Conservation (phyloP, 306 rosid species). For the Cucurbita ficifolia region DNA sequence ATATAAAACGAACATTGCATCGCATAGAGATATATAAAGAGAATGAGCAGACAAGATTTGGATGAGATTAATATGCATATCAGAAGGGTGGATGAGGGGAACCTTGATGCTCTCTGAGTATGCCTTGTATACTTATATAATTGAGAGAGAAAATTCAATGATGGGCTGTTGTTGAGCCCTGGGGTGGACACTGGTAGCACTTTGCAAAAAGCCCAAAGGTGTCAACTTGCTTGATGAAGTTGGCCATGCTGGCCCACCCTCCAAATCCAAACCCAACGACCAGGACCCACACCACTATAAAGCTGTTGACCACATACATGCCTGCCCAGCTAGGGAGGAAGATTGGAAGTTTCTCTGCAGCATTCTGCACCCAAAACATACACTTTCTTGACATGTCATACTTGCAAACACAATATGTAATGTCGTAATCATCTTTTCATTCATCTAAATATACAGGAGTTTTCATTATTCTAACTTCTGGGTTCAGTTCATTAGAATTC, state of each 20-base stretch:
- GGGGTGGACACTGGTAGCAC: slow-evolving; percentile 68
- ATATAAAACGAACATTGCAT: not conserved
- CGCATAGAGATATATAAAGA: not conserved
- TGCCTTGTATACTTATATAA: not conserved
- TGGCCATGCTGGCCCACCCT: slow-evolving; percentile 90
- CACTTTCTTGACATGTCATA: not conserved
- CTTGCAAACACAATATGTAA: not conserved
- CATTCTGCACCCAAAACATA: slow-evolving; percentile 37
- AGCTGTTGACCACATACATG: slow-evolving; percentile 51
- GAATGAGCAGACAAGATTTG: not conserved
- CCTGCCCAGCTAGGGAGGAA: slow-evolving; percentile 62
- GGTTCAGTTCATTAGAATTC: not conserved
- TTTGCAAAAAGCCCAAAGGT: slow-evolving; percentile 78
- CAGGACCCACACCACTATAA: slow-evolving; percentile 61
- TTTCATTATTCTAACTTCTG: not conserved
- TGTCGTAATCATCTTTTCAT: not conserved
- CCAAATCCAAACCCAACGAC: slow-evolving; percentile 85
- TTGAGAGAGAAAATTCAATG: slow-evolving; percentile 27
- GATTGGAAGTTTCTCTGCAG: slow-evolving; percentile 66
- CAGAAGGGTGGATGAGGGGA: not conserved
- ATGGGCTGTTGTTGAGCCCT: slow-evolving; percentile 12
- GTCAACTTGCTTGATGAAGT: slow-evolving; percentile 77
- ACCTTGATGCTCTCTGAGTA: slow-evolving; percentile 16
- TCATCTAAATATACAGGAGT: not conserved
- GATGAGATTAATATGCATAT: not conserved